Percentiles rank a stretch among this genome's conserved stretches.
Conservation (phyloP, 2,329 filamentous ascomycete genomes). For the Thermomyces lanuginosus region DNA sequence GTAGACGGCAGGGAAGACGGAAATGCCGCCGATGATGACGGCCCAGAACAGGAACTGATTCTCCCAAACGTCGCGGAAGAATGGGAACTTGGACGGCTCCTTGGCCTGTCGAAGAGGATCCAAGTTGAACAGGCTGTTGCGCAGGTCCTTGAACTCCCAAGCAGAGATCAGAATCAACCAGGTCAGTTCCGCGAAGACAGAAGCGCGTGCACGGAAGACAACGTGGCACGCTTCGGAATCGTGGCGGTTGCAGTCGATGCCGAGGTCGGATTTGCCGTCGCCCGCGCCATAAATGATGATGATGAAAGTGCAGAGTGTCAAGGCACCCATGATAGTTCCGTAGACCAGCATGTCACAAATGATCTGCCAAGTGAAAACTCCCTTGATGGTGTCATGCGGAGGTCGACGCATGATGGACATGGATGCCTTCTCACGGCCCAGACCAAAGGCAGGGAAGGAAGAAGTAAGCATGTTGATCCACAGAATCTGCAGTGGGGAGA, state of each 20-base stretch:
- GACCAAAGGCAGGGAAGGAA: conserved; percentile 69
- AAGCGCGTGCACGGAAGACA: conserved; percentile 53
- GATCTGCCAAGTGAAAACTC: conserved; percentile 26
- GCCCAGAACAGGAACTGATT: conserved; percentile 59
- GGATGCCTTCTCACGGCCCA: conserved; percentile 61
- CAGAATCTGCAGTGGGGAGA: conserved; percentile 70
- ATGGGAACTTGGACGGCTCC: conserved; percentile 30
- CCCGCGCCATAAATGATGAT: conserved; percentile 23
- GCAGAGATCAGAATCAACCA: conserved; percentile 61
- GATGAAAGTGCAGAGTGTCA: conserved; percentile 25
- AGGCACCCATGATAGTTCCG: conserved; percentile 31
- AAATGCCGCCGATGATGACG: conserved; percentile 40
- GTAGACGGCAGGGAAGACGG: conserved; percentile 46
- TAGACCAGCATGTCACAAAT: conserved; percentile 28
- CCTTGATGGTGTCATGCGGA: conserved; percentile 44
- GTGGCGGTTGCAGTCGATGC: conserved; percentile 37
- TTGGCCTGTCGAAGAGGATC: conserved; percentile 34
- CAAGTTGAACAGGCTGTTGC: conserved; percentile 56
- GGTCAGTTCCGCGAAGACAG: conserved; percentile 56
- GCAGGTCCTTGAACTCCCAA: conserved; percentile 62
- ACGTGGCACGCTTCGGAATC: conserved; percentile 34
- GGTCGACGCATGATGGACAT: conserved; percentile 64
- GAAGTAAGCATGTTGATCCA: conserved; percentile 90
- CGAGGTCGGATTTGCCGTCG: conserved; percentile 32
- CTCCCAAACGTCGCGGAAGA: conserved; percentile 49